phyloP scores from a whole-genome alignment of 305 asterid species.

The Plantago rigida region DNA sequence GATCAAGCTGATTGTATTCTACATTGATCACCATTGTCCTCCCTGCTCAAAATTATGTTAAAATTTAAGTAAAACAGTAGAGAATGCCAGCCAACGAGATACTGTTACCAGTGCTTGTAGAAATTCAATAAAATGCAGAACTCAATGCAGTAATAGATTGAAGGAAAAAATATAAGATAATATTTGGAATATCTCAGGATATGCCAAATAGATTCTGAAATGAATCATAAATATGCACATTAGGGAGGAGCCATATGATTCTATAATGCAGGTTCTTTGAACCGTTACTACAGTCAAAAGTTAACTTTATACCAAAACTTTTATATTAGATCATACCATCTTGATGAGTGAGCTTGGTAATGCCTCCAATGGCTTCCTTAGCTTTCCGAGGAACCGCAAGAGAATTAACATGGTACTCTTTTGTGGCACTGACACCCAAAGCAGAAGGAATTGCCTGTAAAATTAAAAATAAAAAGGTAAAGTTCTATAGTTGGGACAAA shows the following conservation, averaged over 20 bases:
- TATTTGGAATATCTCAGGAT: neutral
- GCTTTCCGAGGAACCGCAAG: conserved; percentile 98
- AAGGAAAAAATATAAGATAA: neutral
- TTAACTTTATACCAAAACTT: conserved; percentile 8
- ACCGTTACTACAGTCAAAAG: too few relatives aligned
- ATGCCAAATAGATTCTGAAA: too few relatives aligned
- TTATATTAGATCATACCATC: conserved; percentile 50
- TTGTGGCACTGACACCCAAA: conserved; percentile 80
- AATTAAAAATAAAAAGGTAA: conserved; percentile 8
- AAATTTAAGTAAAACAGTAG: conserved; percentile 11
- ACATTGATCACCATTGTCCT: conserved; percentile 96
- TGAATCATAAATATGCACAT: too few relatives aligned
- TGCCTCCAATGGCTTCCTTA: conserved; percentile 99
- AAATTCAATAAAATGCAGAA: neutral
- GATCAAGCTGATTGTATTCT: conserved; percentile 98
- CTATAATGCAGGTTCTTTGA: too few relatives aligned
- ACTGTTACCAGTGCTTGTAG: conserved; percentile 1
- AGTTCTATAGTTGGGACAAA: conserved; percentile 9
- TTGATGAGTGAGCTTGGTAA: conserved; percentile 75
- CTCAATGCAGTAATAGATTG: neutral
- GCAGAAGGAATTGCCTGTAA: conserved; percentile 55
- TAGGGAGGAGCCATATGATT: too few relatives aligned
- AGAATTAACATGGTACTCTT: conserved; percentile 89
- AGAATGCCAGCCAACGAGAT: conserved; percentile 12
- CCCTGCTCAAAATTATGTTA: conserved; percentile 34